Evolutionary conservation across 805 yeast species (phyloP).

Genomic region (Pichia ethanolica): DNA sequence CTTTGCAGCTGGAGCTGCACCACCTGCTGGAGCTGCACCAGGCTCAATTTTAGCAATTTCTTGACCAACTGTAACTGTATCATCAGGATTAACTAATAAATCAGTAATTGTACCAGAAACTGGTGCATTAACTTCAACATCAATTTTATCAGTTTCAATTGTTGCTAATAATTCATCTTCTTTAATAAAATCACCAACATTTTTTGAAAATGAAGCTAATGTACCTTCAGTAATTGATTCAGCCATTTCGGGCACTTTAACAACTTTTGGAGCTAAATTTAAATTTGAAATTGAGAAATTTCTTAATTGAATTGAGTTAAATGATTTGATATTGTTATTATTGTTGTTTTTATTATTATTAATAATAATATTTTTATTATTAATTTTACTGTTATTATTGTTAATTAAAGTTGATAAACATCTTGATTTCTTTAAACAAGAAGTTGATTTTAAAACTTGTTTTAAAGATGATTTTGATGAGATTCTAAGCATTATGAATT

Average conservation of each 20-base stretch:
- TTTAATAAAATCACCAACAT: conserved; percentile 80
- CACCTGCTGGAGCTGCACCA: conserved; percentile 60
- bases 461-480: not conserved
- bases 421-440: not conserved
- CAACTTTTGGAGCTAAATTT: conserved; percentile 26
- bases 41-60: conserved; percentile 82
- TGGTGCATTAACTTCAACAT: conserved; percentile 94
- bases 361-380: no score
- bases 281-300: not conserved
- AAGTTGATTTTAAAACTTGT: not conserved
- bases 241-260: conserved; percentile 97
- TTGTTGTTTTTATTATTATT: no score
- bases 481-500: not conserved
- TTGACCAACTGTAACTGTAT: conserved; percentile 94
- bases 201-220: conserved; percentile 54
- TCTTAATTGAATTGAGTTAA: not conserved
- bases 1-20: conserved; percentile 24
- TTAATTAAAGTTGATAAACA: no score
- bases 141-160: conserved; percentile 97
- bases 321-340: no score
- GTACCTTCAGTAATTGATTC: conserved; percentile 98
- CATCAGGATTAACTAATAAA: conserved; percentile 74
- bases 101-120: conserved; percentile 84
- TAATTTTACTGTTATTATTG: no score
- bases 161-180: conserved; percentile 54